Evolutionary conservation across 2,329 filamentous ascomycete species (phyloP).

Genomic region (Phialophora chinensis): DNA sequence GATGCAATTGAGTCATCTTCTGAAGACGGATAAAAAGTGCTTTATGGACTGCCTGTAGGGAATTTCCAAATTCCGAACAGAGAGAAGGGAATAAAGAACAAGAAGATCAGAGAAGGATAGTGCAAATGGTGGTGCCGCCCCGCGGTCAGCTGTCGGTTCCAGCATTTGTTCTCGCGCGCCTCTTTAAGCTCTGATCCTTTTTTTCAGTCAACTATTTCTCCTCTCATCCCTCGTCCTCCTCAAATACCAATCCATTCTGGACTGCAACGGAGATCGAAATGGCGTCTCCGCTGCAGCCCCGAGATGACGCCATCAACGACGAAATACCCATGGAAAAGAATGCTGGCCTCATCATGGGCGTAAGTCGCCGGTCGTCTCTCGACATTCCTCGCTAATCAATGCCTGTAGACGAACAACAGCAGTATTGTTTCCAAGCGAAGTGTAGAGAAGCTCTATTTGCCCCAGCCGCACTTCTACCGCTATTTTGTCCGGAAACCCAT

Average conservation of each 20-base stretch:
- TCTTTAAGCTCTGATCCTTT: not conserved
- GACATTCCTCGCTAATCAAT: slow-evolving; percentile 8
- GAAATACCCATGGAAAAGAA: slow-evolving; percentile 46
- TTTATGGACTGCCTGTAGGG: not conserved
- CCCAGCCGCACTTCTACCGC: slow-evolving; percentile 82
- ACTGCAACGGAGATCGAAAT: slow-evolving; percentile 19
- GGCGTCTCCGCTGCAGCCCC: slow-evolving; percentile 23
- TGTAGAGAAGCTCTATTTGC: slow-evolving; percentile 86
- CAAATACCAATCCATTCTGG: not conserved
- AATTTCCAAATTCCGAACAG: not conserved
- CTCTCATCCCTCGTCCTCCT: not conserved
- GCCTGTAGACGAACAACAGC: slow-evolving; percentile 77
- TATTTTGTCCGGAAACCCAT: slow-evolving; percentile 86
- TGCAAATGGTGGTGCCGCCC: not conserved
- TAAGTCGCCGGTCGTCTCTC: slow-evolving; percentile 44
- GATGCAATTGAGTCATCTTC: slow-evolving; percentile 3
- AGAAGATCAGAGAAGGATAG: not conserved
- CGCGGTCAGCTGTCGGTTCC: not conserved
- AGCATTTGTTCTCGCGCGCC: not conserved
- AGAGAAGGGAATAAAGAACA: not conserved
- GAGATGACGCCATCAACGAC: slow-evolving; percentile 24
- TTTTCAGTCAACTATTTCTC: not conserved
- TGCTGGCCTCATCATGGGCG: slow-evolving; percentile 61
- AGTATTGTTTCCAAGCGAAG: slow-evolving; percentile 92
- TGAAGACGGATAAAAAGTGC: not conserved